Percentiles rank a stretch among this genome's conserved stretches.
Evolutionary conservation across 768 basidiomycete genomes (phyloP).

Genomic region (Cubamyces lactineus): DNA sequence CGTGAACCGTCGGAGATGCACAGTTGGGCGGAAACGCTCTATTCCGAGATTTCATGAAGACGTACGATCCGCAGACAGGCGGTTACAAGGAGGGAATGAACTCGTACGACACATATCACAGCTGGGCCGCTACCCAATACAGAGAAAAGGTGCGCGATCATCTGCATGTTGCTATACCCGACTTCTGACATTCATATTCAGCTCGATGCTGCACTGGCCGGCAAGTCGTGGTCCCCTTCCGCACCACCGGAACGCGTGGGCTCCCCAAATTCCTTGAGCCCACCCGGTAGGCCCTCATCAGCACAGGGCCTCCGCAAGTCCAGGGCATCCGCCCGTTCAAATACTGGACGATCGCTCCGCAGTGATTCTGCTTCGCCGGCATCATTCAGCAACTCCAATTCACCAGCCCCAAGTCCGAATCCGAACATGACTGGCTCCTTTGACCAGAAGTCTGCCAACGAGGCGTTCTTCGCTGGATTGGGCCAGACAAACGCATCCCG

Average conservation of each 20-base stretch:
- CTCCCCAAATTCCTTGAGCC: constrained; percentile 40
- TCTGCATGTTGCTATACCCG: neutral
- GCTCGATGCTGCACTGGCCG: constrained; percentile 79
- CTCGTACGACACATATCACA: constrained; percentile 82
- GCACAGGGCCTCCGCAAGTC: constrained; percentile 89
- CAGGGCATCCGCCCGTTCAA: constrained; percentile 65
- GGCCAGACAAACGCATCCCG: constrained; percentile 83
- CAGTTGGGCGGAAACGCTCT: constrained; percentile 88
- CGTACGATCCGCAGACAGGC: constrained; percentile 70
- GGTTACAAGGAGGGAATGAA: constrained; percentile 68
- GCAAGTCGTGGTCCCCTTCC: constrained; percentile 78
- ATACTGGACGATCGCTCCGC: constrained; percentile 49
- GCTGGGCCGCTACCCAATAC: constrained; percentile 94
- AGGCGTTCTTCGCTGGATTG: constrained; percentile 81
- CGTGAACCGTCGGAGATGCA: constrained; percentile 17
- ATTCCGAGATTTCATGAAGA: constrained; percentile 77
- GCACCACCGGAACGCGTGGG: constrained; percentile 57
- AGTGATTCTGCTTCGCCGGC: constrained; percentile 61
- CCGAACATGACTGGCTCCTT: constrained; percentile 44
- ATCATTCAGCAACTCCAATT: constrained; percentile 45
- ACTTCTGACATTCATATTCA: constrained; percentile 39
- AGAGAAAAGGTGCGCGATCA: constrained; percentile 75
- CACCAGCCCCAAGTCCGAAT: constrained; percentile 39
- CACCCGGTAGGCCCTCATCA: constrained; percentile 65
- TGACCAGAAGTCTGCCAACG: constrained; percentile 81